Conservation (phyloP, 345 rosid species). For the Mangifera indica region DNA sequence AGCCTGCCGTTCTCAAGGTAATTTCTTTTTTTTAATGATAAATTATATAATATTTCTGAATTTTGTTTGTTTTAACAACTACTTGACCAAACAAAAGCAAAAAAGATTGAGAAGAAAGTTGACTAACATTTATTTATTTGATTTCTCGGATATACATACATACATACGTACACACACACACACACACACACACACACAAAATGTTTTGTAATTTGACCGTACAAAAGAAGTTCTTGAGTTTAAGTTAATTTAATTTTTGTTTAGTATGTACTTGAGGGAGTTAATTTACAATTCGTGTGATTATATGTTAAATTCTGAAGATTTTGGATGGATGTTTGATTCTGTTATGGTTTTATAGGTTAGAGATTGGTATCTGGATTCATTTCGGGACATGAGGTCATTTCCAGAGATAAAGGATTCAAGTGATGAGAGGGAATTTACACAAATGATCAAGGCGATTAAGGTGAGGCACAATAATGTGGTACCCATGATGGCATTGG, state of each 20-base stretch:
- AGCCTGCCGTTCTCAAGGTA: constrained; percentile 82
- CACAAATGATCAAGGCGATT: constrained; percentile 90
- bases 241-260: no score
- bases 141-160: no score
- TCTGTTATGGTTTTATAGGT: constrained; percentile 43
- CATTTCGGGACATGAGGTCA: constrained; percentile 83
- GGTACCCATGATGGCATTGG: constrained; percentile 95
- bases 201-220: no score
- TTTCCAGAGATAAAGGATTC: constrained; percentile 80
- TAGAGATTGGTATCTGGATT: constrained; percentile 97
- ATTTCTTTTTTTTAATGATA: no score
- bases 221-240: no score
- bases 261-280: neutral
- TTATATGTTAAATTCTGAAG: neutral
- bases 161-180: no score
- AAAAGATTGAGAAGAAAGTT: neutral
- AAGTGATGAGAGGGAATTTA: constrained; percentile 71
- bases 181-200: no score
- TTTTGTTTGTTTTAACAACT: neutral
- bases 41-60: neutral
- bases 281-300: neutral
- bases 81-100: neutral
- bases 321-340: neutral
- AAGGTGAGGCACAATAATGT: constrained; percentile 98
- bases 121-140: neutral